Evolutionary conservation across 2,329 filamentous ascomycete species (phyloP).

Genomic region (Fusarium sacchari): DNA sequence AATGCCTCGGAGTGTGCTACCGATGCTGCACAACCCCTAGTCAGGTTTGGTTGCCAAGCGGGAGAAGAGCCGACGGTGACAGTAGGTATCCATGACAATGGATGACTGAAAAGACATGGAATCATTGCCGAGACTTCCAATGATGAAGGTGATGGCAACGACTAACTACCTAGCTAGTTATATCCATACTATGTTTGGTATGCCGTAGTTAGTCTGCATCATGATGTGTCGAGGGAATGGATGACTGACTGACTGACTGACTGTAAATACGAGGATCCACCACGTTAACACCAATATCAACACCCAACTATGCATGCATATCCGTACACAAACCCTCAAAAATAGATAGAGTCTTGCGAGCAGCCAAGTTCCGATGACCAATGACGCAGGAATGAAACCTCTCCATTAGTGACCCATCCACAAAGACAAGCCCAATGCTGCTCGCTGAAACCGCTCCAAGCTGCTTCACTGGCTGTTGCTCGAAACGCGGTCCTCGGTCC

Average conservation of each 20-base stretch:
- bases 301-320: constrained; percentile 16
- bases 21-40: constrained; percentile 5
- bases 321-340: neutral
- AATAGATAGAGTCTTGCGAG: constrained; percentile 27
- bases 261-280: constrained; percentile 9
- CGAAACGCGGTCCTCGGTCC: constrained; percentile 14
- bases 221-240: constrained; percentile 3
- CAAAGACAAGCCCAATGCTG: constrained; percentile 24
- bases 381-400: constrained; percentile 41
- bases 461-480: constrained; percentile 11
- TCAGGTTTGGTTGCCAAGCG: constrained; percentile 30
- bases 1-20: constrained; percentile 11
- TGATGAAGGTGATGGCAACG: neutral
- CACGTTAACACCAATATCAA: constrained; percentile 16
- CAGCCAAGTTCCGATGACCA: constrained; percentile 19
- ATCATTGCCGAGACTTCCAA: neutral
- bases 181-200: neutral
- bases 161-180: no score
- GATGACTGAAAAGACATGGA: constrained; percentile 1
- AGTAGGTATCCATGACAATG: neutral
- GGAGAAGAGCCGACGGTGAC: constrained; percentile 9
- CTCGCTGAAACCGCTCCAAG: constrained; percentile 28
- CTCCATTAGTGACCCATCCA: constrained; percentile 18
- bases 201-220: neutral
- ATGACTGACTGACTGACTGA: neutral